Evolutionary conservation across 2,329 filamentous ascomycete species (phyloP), one percentile per base, ranked within the genome.

Genomic region (Diaporthe amygdali): DNA sequence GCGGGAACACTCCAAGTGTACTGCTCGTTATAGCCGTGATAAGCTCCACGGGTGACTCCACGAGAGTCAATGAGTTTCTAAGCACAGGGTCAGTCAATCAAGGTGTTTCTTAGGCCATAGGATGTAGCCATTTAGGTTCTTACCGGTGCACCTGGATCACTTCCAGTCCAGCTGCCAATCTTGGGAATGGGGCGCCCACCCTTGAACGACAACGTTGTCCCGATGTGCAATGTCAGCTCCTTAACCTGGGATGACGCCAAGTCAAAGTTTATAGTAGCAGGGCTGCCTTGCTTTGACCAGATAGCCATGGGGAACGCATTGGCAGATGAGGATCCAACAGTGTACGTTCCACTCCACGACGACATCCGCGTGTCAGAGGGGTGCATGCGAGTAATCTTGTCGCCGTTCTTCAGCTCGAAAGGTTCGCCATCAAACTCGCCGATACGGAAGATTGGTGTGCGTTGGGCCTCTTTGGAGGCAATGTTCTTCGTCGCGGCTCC

Each of bases 341-440:
- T 89, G 75, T 87, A 88, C 0, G 84, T 86, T 10, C 83, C 76
- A 2, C 82, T 83, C 88, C 88, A 90, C 7, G 79, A 79, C 4
- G 80, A 79, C 88, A 90, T 90, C 61, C 88, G 84, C 4, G 78
- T 78, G 75, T 90, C 88, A 0, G 84, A 84, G 2, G 87, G 87
- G 73, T 90, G 88, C 89, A 90, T 90, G 52, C 86, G 83, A 32
- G 87, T 81, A 74, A 90, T 87, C 68, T 88, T 88, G 22, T 84
- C 88, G 3, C 88, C 88, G 72, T 91, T 91, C 55, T 84, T 82
- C 79, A 91, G 87, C 10, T 87, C 88, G 20, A 82, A 84, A 22
- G 86, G 86, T 76, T 85, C 82, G 9, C 88, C 88, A 74, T 91
- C 89, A 80, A 87, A 90, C 10, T 87, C 82, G 37, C 89, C 89